Conservation (phyloP, 2,329 filamentous ascomycete genomes). For the Ophiostoma piceae region DNA sequence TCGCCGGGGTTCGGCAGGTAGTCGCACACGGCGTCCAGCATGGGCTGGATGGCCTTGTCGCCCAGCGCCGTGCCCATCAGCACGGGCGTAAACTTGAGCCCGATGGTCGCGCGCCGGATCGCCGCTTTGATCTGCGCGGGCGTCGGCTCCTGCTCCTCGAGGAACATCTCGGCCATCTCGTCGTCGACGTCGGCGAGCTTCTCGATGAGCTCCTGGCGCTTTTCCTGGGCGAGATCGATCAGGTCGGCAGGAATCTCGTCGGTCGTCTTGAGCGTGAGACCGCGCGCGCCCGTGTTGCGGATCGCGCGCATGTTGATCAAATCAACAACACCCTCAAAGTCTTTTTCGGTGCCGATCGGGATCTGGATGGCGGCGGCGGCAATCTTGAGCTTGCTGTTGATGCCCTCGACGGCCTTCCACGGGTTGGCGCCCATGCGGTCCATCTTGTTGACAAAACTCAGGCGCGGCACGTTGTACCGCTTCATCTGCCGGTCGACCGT, state of each 20-base stretch:
- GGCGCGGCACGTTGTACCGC: constrained; percentile 90
- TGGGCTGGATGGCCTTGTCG: constrained; percentile 91
- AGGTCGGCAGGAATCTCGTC: constrained; percentile 82
- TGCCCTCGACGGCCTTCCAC: constrained; percentile 95
- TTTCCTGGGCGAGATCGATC: constrained; percentile 70
- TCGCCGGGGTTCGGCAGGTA: constrained; percentile 90
- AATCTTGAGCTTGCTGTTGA: constrained; percentile 92
- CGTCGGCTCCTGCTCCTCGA: constrained; percentile 79
- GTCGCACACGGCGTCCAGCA: constrained; percentile 92
- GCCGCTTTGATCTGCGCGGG: constrained; percentile 82
- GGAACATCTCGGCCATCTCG: constrained; percentile 90
- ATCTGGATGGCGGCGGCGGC: constrained; percentile 90
- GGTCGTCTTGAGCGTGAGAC: constrained; percentile 68
- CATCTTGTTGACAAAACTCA: constrained; percentile 99
- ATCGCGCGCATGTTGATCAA: constrained; percentile 86
- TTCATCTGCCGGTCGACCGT: constrained; percentile 98
- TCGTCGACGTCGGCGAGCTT: constrained; percentile 96
- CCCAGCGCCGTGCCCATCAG: constrained; percentile 94
- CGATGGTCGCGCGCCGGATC: constrained; percentile 84
- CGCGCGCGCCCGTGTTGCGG: constrained; percentile 81
- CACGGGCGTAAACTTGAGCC: constrained; percentile 85
- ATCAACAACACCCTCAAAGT: constrained; percentile 89
- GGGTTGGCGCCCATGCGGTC: constrained; percentile 98
- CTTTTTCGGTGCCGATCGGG: constrained; percentile 86
- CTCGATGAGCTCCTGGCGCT: constrained; percentile 81